Evolutionary conservation across 1,139 yeast species (phyloP).

Genomic region (Geotrichum restrictum): DNA sequence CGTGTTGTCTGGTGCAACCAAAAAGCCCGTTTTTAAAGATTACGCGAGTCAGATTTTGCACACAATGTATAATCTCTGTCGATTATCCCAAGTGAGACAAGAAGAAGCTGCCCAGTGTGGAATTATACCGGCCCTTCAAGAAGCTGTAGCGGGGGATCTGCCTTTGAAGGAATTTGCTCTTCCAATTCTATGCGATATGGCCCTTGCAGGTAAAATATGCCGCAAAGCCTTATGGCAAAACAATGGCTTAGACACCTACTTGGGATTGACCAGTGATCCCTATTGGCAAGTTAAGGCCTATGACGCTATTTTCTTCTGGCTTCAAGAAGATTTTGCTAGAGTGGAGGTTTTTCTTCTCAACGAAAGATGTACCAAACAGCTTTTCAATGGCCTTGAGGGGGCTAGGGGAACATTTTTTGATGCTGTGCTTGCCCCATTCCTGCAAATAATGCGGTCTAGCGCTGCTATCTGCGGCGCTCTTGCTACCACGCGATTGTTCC

Average conservation of each 20-base stretch:
- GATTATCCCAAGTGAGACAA: slow-evolving; percentile 53
- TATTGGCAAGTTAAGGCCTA: slow-evolving; percentile 69
- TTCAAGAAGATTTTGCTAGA: slow-evolving; percentile 34
- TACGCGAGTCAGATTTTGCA: slow-evolving; percentile 34
- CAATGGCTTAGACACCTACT: slow-evolving; percentile 47
- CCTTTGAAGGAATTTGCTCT: slow-evolving; percentile 59
- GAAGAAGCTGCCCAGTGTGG: slow-evolving; percentile 53
- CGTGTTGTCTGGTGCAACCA: slow-evolving; percentile 27
- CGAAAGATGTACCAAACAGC: slow-evolving; percentile 21
- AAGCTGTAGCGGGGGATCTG: slow-evolving; percentile 45
- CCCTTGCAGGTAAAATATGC: slow-evolving; percentile 47
- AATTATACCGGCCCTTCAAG: slow-evolving; percentile 50
- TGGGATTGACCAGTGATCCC: slow-evolving; percentile 52
- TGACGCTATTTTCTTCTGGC: slow-evolving; percentile 50
- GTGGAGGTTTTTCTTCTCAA: slow-evolving; percentile 29
- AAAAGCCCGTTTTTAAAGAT: slow-evolving; percentile 24
- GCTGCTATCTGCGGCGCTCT: slow-evolving; percentile 24
- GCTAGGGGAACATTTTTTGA: slow-evolving; percentile 27
- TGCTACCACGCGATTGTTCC: slow-evolving; percentile 22
- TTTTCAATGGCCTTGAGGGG: slow-evolving; percentile 27
- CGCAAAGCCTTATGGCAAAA: slow-evolving; percentile 42
- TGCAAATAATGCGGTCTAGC: slow-evolving; percentile 26
- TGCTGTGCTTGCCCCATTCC: slow-evolving; percentile 28
- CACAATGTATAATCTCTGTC: slow-evolving; percentile 50
- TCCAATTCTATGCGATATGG: slow-evolving; percentile 62